Evolutionary conservation across 2,329 filamentous ascomycete species (phyloP), one percentile per base, ranked within the genome.

Genomic region (Arthroderma sp.): DNA sequence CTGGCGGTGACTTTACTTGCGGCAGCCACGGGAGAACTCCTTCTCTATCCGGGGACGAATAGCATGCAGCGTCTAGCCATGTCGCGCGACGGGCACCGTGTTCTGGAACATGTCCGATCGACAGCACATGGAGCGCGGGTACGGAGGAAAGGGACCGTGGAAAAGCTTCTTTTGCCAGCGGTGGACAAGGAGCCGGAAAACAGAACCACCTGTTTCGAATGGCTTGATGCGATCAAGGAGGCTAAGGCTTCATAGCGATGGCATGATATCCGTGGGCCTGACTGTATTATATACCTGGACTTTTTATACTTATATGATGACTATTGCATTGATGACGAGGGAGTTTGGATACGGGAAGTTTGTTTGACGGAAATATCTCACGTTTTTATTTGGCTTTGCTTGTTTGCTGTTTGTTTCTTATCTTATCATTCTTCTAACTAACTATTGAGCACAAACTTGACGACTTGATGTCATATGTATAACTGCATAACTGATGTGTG

Each of bases 1-100:
- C 57, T 70, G 2, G 67, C 66, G 4, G 61, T 68, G 8, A 70
- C 66, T 4, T 53, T 70, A 5, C 57, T 70, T 11, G 65, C 65
- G 1, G 65, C 63, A 8, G 67, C 64, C 2, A 70, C 65, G 4
- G 67, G 67, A 1, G 63, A 70, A 49, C 43, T 68, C n/a, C 53
- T 65, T 6, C 52, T 70, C 1, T 70, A 69, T 45, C 56, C 64
- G 0, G 61, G 64, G 5, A 52, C 58, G 9, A 63, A 53, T 45
- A 59, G 56, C 30, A 62, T 66, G 53, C 61, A 66, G 49, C 57
- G 65, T 8, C 56, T 68, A 2, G 61, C 60, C 11, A 67, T 69
- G 62, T 63, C 67, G 1, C 58, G 62, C 8, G 62, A 68, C 32
- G 67, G 67, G 1, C 64, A 68, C 50, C 58, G 56, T 8, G 63